phyloP scores from a whole-genome alignment of 805 yeast genomes.

The Candida maesae region DNA sequence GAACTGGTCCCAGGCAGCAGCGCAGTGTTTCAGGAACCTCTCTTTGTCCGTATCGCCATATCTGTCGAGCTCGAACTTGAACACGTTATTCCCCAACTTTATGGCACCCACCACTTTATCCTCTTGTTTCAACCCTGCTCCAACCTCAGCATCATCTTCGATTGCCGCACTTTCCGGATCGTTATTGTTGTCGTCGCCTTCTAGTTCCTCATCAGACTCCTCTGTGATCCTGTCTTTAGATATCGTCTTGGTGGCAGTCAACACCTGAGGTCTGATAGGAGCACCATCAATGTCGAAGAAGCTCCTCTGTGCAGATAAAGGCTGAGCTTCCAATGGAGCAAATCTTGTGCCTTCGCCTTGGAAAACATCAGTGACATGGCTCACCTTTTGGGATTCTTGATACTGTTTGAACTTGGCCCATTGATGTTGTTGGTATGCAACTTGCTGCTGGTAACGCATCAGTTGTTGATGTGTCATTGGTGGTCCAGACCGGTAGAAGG shows the following conservation, averaged over 20 bases:
- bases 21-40: conserved; percentile 32
- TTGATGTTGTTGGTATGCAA: conserved; percentile 25
- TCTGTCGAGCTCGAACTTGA: conserved; percentile 24
- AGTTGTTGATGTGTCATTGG: conserved; percentile 25
- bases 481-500: conserved; percentile 11
- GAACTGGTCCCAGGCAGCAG: conserved; percentile 34
- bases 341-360: conserved; percentile 41
- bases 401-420: conserved; percentile 27
- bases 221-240: conserved; percentile 13
- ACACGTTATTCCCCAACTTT: conserved; percentile 20
- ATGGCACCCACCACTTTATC: conserved; percentile 17
- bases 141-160: conserved; percentile 32
- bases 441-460: conserved; percentile 25
- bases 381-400: conserved; percentile 20
- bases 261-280: conserved; percentile 17
- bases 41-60: conserved; percentile 19
- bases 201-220: conserved; percentile 15
- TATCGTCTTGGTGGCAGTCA: conserved; percentile 1
- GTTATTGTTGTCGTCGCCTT: conserved; percentile 21
- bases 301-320: conserved; percentile 45
- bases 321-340: conserved; percentile 50
- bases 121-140: conserved; percentile 12
- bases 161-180: conserved; percentile 34
- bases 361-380: conserved; percentile 46
- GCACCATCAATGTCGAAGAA: conserved; percentile 30